Base-by-base conservation (phyloP, 2,329 filamentous ascomycete genomes). In the Colletotrichum incanum region DNA sequence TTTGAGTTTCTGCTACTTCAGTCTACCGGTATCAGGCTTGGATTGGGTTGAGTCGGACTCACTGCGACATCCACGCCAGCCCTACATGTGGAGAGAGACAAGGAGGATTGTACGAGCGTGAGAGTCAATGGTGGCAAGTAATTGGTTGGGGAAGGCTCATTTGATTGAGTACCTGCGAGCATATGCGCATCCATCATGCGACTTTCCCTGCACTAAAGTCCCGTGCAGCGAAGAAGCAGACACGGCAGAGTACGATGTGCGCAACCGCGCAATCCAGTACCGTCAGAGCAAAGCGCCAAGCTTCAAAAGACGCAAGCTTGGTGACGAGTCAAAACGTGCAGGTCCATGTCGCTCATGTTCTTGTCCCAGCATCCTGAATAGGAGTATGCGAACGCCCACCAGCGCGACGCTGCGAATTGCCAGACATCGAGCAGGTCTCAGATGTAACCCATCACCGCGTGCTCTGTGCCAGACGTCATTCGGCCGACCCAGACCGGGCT, bases 1-100 rank as follows among this genome's bases (percentile, higher is more conserved):
- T 71, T 66, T 72, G 67, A 61, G 61, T 74, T 68, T 63, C 55
- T 72, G 72, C 66, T 74, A 59, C 52, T 55, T 59, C 31, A 58
- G 47, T 41, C 20, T 20, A 43, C 23, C n/a, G 49, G 28, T 43
- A 39, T 20, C 16, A n/a, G 34, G 34, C 65, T 54, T 28, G 65
- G 56, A 34, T 41, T 52, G 45, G 31, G 26, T 47, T 55, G 47
- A 11, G 23, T 55, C 50, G 58, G 16, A 39, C 31, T 39, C 20
- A 41, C 50, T 50, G 39, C 20, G 28, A 68, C 58, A 52, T 39
- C 54, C 63, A 68, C 64, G 50, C 65, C 70, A 72, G 66, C 70
- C 70, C 70, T 72, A 72, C 39, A 66, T 70, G 66, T 69, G 70
- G 66, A 70, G 52, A 65, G 37, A 4, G 52, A 56, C 28, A 11